These are phyloP conservation scores for Asterochloris erici DNA, from an alignment of 139 green algal genomes.

Conservation along the genomic window DNA sequence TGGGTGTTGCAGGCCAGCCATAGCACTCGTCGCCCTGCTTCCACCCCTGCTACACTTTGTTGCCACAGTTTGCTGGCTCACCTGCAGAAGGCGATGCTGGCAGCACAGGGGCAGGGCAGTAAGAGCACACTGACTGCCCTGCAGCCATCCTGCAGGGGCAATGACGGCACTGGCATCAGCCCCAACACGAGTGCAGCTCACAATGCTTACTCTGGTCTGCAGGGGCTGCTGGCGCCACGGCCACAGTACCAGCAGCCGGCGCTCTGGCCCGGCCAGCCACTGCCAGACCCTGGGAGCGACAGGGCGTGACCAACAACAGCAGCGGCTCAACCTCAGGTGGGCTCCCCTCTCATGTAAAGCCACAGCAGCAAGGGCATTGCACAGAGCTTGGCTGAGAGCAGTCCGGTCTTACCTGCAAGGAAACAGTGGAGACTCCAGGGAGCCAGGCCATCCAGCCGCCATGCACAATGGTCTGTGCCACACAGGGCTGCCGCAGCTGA, in stretches of 20 bases:
- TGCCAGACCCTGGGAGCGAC: conserved; percentile 14
- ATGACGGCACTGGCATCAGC: background rate
- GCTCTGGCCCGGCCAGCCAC: background rate
- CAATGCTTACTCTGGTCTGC: background rate
- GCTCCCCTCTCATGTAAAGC: background rate
- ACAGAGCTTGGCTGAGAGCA: background rate
- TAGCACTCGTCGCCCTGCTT: too few relatives aligned
- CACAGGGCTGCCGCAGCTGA: conserved; percentile 16
- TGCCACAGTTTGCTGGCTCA: background rate
- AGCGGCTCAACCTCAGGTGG: background rate
- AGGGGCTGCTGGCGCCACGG: background rate
- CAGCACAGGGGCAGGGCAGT: background rate
- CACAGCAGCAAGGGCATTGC: background rate
- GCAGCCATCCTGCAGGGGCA: background rate
- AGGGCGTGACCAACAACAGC: conserved; percentile 2
- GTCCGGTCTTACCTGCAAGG: conserved; percentile 4
- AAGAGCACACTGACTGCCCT: background rate
- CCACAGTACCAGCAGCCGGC: background rate
- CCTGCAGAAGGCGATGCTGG: background rate
- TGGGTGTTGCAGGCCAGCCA: too few relatives aligned
- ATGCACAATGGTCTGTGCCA: conserved; percentile 22
- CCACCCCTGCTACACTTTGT: too few relatives aligned
- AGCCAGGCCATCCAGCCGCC: conserved; percentile 39
- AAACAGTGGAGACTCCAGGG: conserved; percentile 26
- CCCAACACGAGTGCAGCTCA: background rate